These are phyloP conservation scores for Westerdykella sp. DNA, from an alignment of 2,329 filamentous ascomycete species.

Conservation along the genomic window DNA sequence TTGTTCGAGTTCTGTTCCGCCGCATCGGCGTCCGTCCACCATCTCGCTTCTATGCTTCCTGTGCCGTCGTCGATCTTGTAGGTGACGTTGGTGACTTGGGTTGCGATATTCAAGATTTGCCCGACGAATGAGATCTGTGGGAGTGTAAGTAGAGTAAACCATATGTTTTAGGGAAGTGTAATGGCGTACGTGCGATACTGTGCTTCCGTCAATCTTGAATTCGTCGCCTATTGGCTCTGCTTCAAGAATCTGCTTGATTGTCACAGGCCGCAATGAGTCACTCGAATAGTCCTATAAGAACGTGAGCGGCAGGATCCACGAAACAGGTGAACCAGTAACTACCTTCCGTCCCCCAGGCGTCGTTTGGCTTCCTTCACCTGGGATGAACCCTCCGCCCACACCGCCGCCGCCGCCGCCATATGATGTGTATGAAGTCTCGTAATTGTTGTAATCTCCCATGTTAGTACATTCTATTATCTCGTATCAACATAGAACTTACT, in stretches of 20 bases:
- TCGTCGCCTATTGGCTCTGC: conserved; percentile 67
- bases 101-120: conserved; percentile 79
- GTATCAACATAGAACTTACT: conserved; percentile 8
- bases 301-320: neutral
- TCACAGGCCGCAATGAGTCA: conserved; percentile 86
- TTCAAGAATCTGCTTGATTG: conserved; percentile 88
- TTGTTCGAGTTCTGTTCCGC: conserved; percentile 45
- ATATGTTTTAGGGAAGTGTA: no score
- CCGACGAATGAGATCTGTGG: conserved; percentile 77
- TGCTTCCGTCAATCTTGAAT: conserved; percentile 74
- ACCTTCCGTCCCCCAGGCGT: conserved; percentile 34
- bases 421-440: conserved; percentile 49
- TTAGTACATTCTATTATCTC: conserved; percentile 7
- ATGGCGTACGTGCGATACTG: conserved; percentile 53
- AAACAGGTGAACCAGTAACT: neutral
- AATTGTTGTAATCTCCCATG: conserved; percentile 28
- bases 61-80: conserved; percentile 96
- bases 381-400: conserved; percentile 56
- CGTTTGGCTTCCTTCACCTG: conserved; percentile 44
- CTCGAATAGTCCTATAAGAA: conserved; percentile 49
- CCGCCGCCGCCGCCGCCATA: conserved; percentile 51
- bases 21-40: conserved; percentile 66
- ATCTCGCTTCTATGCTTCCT: conserved; percentile 82
- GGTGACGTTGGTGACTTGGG: conserved; percentile 85
- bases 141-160: conserved; percentile 6